These are phyloP conservation scores for Talaromyces funiculosus DNA, from an alignment of 2,329 filamentous ascomycete genomes.

Conservation along the genomic window DNA sequence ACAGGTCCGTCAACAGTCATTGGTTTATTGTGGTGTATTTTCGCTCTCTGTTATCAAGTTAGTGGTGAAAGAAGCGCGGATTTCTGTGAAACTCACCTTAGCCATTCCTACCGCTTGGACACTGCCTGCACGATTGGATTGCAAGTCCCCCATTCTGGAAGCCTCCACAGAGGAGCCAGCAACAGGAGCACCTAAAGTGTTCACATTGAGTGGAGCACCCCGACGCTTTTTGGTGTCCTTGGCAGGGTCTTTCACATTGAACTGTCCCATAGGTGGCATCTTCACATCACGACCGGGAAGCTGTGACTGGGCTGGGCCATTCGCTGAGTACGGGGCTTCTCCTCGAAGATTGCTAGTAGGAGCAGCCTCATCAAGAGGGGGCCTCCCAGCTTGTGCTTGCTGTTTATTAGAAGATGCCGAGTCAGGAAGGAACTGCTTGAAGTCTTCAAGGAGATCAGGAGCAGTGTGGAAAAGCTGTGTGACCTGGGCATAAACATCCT, in stretches of 20 bases:
- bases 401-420: constrained; percentile 67
- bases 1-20: constrained; percentile 52
- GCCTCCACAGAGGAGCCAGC: constrained; percentile 30
- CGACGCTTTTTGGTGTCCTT: constrained; percentile 90
- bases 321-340: constrained; percentile 41
- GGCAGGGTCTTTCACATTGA: constrained; percentile 74
- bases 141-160: constrained; percentile 29
- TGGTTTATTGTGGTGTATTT: constrained; percentile 64
- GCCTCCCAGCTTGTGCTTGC: constrained; percentile 51
- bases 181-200: constrained; percentile 28
- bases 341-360: constrained; percentile 59
- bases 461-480: constrained; percentile 90
- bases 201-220: constrained; percentile 46
- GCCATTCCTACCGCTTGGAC: constrained; percentile 40
- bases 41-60: constrained; percentile 58
- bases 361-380: constrained; percentile 63
- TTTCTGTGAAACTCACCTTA: constrained; percentile 42
- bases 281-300: constrained; percentile 53
- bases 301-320: constrained; percentile 41
- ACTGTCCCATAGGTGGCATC: constrained; percentile 91
- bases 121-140: constrained; percentile 30
- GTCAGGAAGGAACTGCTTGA: constrained; percentile 96
- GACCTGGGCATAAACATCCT: constrained; percentile 96
- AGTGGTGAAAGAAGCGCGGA: constrained; percentile 14
- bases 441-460: constrained; percentile 91